Base-by-base conservation (phyloP, 192 early-diverging fungal genomes). In the Powellomyces hirtus region DNA sequence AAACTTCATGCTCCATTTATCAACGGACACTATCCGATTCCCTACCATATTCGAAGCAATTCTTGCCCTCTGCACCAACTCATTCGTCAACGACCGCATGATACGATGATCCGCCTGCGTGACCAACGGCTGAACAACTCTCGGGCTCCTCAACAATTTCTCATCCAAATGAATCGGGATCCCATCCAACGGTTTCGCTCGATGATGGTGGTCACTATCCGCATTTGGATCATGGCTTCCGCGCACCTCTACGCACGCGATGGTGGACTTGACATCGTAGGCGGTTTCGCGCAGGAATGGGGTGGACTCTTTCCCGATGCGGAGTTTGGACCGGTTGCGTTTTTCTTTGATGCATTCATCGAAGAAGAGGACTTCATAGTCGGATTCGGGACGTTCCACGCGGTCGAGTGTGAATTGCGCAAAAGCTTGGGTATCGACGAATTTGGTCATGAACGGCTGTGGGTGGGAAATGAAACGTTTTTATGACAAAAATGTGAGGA, bases 291-390 rank as follows among this genome's bases (percentile, higher is more conserved):
- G 78, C 53, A 84, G 56, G 46, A 84, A 84, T 34, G 83, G 83
- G 20, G 83, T 84, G 30, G 77, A 34, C 38, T 92, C 91, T 59
- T 93, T 93, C 1, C 78, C 77, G 35, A 93, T 71, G 22, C 85
- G 83, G 42, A 93, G 75, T 45, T 88, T 88, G 14, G 88, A 89
- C 50, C 91, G 74, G 62, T 92, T 93, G 42, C 90, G 75, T 73
- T 93, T 93, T 8, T 84, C 82, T 61, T 90, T 92, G 66, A 93
- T 90, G 33, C 80, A 77, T 60, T 93, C 91, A 70, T 93, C 91
- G 79, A 93, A 93, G 67, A 90, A 87, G 6, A 89, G 74, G 10
- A 90, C 85, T 44, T 92, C 90, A 34, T 84, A 86, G 55, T 93
- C 88, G 4, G 74, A 72, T 38, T 77, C 70, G 14, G 85, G 78